Evolutionary conservation across 768 basidiomycete species (phyloP).

Genomic region (Lactarius pseudohatsudake): DNA sequence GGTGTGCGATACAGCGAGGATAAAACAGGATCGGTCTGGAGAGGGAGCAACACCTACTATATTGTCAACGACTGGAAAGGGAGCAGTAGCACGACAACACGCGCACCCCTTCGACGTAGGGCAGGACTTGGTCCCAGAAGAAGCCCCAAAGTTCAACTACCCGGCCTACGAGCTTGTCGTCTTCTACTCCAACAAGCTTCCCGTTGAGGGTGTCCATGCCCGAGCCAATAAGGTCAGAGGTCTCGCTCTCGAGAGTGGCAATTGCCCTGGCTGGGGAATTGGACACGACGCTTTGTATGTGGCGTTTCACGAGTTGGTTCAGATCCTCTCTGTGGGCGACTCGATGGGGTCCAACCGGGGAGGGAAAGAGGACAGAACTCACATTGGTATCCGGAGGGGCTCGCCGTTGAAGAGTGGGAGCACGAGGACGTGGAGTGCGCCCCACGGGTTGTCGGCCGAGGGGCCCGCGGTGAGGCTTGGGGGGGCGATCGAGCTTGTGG

Average conservation of each 20-base stretch:
- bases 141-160: slow-evolving; percentile 90
- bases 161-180: slow-evolving; percentile 71
- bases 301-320: slow-evolving; percentile 75
- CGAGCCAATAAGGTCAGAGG: slow-evolving; percentile 76
- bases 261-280: slow-evolving; percentile 74
- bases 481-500: slow-evolving; percentile 28
- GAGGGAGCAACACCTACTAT: slow-evolving; percentile 54
- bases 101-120: slow-evolving; percentile 84
- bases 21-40: slow-evolving; percentile 62
- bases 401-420: slow-evolving; percentile 92
- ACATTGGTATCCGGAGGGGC: slow-evolving; percentile 82
- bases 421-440: slow-evolving; percentile 79
- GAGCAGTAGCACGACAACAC: slow-evolving; percentile 39
- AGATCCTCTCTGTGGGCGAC: slow-evolving; percentile 69
- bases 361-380: slow-evolving; percentile 32
- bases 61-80: slow-evolving; percentile 32
- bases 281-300: slow-evolving; percentile 72
- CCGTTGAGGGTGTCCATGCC: slow-evolving; percentile 94
- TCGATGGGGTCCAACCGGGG: background rate
- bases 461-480: slow-evolving; percentile 34
- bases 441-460: slow-evolving; percentile 73
- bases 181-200: slow-evolving; percentile 73
- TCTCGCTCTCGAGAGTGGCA: slow-evolving; percentile 70
- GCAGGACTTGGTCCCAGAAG: slow-evolving; percentile 88
- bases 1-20: slow-evolving; percentile 67